Percentiles rank a stretch among this genome's conserved stretches.
phyloP scores from a whole-genome alignment of 768 basidiomycete species.

The Neoboletus subvelutipes region DNA sequence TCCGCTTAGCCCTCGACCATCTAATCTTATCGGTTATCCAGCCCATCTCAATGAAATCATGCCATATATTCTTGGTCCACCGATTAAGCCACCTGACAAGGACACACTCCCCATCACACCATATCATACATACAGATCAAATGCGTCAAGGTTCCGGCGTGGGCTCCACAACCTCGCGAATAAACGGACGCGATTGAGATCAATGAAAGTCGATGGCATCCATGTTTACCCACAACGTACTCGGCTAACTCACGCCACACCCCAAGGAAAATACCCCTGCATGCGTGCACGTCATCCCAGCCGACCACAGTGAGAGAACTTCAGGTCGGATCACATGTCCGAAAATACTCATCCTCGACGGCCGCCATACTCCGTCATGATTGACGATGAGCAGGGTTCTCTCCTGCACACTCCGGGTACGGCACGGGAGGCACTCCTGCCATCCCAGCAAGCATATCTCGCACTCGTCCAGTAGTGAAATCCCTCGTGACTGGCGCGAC shows the following conservation, averaged over 20 bases:
- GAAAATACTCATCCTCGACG: conserved; percentile 8
- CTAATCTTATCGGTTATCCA: conserved; percentile 31
- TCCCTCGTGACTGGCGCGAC: conserved; percentile 44
- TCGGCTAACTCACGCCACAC: conserved; percentile 28
- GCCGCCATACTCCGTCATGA: conserved; percentile 1
- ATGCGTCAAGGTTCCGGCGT: conserved; percentile 30
- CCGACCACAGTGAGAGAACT: conserved; percentile 14
- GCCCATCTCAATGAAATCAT: conserved; percentile 20
- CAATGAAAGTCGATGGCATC: conserved; percentile 11
- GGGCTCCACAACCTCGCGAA: conserved; percentile 30
- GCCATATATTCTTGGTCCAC: conserved; percentile 7
- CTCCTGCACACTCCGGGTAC: conserved; percentile 22
- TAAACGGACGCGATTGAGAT: conserved; percentile 11
- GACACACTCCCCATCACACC: conserved; percentile 8
- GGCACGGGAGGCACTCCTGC: conserved; percentile 16
- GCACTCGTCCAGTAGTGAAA: conserved; percentile 37
- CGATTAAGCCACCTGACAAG: not conserved
- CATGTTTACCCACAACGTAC: conserved; percentile 26
- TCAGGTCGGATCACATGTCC: conserved; percentile 19
- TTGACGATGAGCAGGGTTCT: not conserved
- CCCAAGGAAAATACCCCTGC: conserved; percentile 16
- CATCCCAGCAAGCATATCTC: conserved; percentile 23
- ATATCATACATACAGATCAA: conserved; percentile 23
- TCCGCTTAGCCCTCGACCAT: conserved; percentile 16
- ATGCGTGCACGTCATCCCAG: conserved; percentile 18